Base-by-base conservation (phyloP, 768 basidiomycete species). In the Leucocoprinus sp. region DNA sequence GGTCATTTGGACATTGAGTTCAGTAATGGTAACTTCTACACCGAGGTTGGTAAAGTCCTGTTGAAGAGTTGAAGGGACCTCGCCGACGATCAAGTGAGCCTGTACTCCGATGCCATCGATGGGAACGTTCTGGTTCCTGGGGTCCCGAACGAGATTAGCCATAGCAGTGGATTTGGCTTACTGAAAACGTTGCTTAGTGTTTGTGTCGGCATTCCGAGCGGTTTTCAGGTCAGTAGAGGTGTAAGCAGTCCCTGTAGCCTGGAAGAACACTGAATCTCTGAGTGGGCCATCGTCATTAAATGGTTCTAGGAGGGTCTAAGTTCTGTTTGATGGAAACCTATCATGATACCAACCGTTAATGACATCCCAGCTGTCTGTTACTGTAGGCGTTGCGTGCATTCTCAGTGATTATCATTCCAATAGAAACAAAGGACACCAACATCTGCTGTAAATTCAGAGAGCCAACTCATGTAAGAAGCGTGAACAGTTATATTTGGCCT, bases 71-170 rank as follows among this genome's bases (percentile, higher is more conserved):
- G 68, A 60, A 5, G 78, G 75, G 24, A 80, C 65, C 50, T 70
- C 53, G 19, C 77, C 78, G 34, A 80, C 70, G 53, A 77, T 75
- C 53, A 79, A 63, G 56, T 81, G 80, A 27, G 63, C 60, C 58
- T 80, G 71, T 43, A 80, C 63, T 43, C 80, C 80, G 43, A 82
- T 61, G 22, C 75, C 78, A 52, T 79, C 71, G 52, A 80, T 64
- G 7, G 79, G 65, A 50, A 54, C 70, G 60, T 23, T 60, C 49
- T 9, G 67, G 87, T 89, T 85, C 85, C 78, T 1, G 85, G 83
- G 86, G 85, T 15, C 61, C 85, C 48, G 82, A 81, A 35, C 85
- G 60, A 64, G n/a, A n/a, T n/a, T n/a, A n/a, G n/a, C n/a, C n/a
- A n/a, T n/a, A n/a, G n/a, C n/a, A n/a, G n/a, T n/a, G n/a, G n/a